Base-by-base conservation (phyloP, 2,329 filamentous ascomycete genomes). In the Pseudodiploospora longispora region DNA sequence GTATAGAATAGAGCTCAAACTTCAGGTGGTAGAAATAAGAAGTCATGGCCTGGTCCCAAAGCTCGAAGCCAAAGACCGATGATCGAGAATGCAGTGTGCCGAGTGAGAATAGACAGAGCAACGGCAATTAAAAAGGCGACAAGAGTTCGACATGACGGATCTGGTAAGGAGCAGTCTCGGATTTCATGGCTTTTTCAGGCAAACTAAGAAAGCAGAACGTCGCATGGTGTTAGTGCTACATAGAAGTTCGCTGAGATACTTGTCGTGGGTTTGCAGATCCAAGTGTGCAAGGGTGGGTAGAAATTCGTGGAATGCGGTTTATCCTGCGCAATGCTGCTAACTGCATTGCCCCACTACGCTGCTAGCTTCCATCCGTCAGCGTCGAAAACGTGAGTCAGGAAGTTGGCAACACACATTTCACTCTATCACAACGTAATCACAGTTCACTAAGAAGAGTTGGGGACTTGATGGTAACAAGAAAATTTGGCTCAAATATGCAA, bases 11-110 rank as follows among this genome's bases (percentile, higher is more conserved):
- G 36, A 83, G 69, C 65, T 84, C 80, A 55, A 84, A 74, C 53
- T 76, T 81, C n/a, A 84, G 57, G 53, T 83, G 79, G 55, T 83
- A 83, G 51, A 76, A 78, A 59, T 80, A 82, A 30, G 72, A 72
- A 66, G 74, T 73, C 77, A 80, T 80, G 43, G 49, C 50, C 48
- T 35, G 40, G 19, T 19, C 27, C 10, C n/a, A 10, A 29, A 30
- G 30, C 4, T 27, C 27, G 19, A 27, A 10, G 36, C 40, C 30
- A 12, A 36, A 6, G 10, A 37, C 36, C 30, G 36, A 40, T 32
- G 27, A 40, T 30, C 19, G 29, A 10, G 19, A 19, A 19, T 27
- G 35, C 27, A 37, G 4, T 33, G 19, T 35, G 10, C 7, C 32
- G 36, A 32, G 19, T 10, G 36, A 30, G 36, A 28, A 9, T 7